Conservation (phyloP, 805 yeast species). For the Candida pseudoglaebosa region DNA sequence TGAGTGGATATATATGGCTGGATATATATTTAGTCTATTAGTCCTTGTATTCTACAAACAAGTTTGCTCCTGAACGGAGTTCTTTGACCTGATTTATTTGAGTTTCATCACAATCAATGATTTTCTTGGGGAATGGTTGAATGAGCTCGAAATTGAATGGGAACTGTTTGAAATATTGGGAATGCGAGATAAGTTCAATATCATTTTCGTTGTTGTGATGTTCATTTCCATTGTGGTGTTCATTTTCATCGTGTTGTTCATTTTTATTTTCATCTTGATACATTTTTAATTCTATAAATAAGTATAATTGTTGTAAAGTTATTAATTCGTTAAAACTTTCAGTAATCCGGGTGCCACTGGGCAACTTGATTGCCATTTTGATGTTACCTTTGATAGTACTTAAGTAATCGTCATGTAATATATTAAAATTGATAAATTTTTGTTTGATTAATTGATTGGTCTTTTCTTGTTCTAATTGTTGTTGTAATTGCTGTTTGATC, state of each 20-base stretch:
- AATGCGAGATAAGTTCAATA: not conserved
- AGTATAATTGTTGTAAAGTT: slow-evolving; percentile 45
- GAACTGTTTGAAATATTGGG: slow-evolving; percentile 19
- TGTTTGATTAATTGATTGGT: slow-evolving; percentile 8
- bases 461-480: slow-evolving; percentile 14
- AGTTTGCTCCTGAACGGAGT: slow-evolving; percentile 33
- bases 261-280: slow-evolving; percentile 13
- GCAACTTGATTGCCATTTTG: slow-evolving; percentile 50
- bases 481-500: slow-evolving; percentile 28
- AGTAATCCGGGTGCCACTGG: slow-evolving; percentile 48
- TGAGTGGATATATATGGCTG: not conserved
- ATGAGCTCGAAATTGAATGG: slow-evolving; percentile 34
- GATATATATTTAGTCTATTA: not conserved
- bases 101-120: slow-evolving; percentile 13
- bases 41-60: slow-evolving; percentile 33
- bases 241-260: slow-evolving; percentile 12
- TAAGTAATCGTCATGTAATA: slow-evolving; percentile 1
- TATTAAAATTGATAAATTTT: slow-evolving; percentile 7
- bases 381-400: slow-evolving; percentile 3
- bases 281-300: slow-evolving; percentile 44
- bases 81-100: slow-evolving; percentile 17
- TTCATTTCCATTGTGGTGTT: slow-evolving; percentile 11
- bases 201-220: slow-evolving; percentile 17
- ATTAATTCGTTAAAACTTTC: slow-evolving; percentile 38
- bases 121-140: slow-evolving; percentile 40